Base-by-base conservation (phyloP, 208 protist genomes). In the Trypanosoma lewisi region DNA sequence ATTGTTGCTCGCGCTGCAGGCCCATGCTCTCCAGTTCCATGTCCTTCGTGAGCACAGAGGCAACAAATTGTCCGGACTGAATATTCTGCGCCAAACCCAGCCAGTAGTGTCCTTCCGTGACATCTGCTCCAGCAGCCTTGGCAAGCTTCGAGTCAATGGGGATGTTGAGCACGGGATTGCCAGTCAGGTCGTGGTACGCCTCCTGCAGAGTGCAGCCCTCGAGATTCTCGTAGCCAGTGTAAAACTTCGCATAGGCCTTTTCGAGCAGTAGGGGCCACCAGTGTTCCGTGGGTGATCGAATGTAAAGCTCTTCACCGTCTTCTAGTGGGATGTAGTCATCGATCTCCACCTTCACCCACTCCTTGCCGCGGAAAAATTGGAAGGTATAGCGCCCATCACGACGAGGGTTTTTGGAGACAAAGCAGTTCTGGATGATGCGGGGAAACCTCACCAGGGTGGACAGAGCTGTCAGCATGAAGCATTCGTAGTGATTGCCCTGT, bases 181-280 rank as follows among this genome's bases (percentile, higher is more conserved):
- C 83, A 30, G 80, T 84, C 49, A 82, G 76, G 72, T 93, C 83
- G 59, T 88, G 71, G 33, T 85, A 82, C 19, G 77, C 54, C 63
- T 93, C 87, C 31, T 73, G 69, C 54, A 85, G 72, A 23, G 75
- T 70, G 42, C 79, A 70, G 19, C 73, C 67, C 33, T 83, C 78
- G 31, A 93, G 28, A 56, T 83, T 84, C 3, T 81, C 31, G 51
- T 87, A 93, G n/a, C 73, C 58, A 21, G 75, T 86, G 81, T 93
- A 90, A 66, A 90, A 86, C 74, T 93, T 93, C 34, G 86, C 86
- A 70, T 93, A 88, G 33, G 86, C 81, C 78, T 87, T 83, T 69
- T 87, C 77, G n/a, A 87, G 73, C 45, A 87, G 60, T 48, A 82
- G 63, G 53, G 86, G 82, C 86, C 86, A 93, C 79, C 77, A 85